Conservation (phyloP, 192 early-diverging fungal species). For the Linnemannia hyalina region DNA sequence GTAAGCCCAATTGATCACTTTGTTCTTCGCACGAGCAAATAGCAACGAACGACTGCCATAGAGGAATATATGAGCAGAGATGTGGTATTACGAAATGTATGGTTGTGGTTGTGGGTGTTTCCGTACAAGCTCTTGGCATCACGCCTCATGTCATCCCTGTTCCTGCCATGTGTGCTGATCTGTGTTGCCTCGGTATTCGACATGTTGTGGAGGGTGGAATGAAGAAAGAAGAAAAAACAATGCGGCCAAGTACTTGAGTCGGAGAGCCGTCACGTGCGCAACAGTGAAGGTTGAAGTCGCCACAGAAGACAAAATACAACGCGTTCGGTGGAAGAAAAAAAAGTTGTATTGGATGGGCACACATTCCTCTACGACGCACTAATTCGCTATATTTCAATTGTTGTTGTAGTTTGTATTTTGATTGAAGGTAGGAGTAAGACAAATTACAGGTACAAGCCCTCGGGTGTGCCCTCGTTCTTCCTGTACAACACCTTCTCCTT, state of each 20-base stretch:
- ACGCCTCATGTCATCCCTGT: slow-evolving; percentile 48
- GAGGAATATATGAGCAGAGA: background rate
- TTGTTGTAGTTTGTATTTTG: background rate
- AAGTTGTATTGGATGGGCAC: background rate
- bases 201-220: slow-evolving; percentile 18
- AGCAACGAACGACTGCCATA: background rate
- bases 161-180: slow-evolving; percentile 27
- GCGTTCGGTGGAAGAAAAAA: background rate
- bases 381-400: background rate
- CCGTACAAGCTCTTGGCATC: slow-evolving; percentile 50
- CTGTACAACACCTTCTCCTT: slow-evolving; percentile 99
- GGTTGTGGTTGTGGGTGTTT: background rate
- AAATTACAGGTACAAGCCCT: slow-evolving; percentile 91
- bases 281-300: no score
- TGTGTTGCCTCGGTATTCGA: slow-evolving; percentile 18
- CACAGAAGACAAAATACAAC: background rate
- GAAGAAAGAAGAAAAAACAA: background rate
- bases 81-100: background rate
- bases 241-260: background rate
- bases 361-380: background rate
- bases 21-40: background rate
- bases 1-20: background rate
- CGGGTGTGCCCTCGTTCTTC: slow-evolving; percentile 99
- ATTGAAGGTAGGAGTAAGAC: background rate
- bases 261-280: no score